Evolutionary conservation across 2,329 filamentous ascomycete species (phyloP), one percentile per base, ranked within the genome.

Genomic region (Alternaria metachromatica): DNA sequence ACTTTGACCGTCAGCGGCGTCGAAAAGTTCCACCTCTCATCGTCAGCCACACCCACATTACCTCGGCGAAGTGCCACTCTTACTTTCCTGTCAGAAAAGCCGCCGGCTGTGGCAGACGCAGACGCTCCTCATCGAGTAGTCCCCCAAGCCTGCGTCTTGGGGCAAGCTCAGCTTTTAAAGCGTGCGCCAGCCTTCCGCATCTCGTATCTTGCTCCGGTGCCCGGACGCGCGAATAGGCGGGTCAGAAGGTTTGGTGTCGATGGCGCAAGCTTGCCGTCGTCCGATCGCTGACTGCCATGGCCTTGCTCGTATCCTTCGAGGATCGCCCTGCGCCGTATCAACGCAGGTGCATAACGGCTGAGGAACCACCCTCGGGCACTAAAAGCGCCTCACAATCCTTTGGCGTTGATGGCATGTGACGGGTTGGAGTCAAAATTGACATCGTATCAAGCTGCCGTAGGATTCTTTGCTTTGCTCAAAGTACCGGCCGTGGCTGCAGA

Each of bases 321-420:
- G 59, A 63, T 66, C 55, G 55, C 45, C 43, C 55, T 64, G 60
- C 18, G 49, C 60, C 57, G 63, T 57, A 43, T 37, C 58, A 53
- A 41, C 60, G 49, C 58, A 56, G 50, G 20, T 59, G 66, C 65
- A 62, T 57, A 43, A 68, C 58, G 56, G 64, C 62, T 63, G 66
- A 60, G 63, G 49, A 61, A 64, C 64, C 60, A 62, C 55, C 50
- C 50, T 66, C 72, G 71, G 72, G 72, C 72, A 70, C 74, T 76
- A 76, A 68, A 61, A 70, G 62, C 76, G 74, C 75, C 72, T 72
- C 72, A 66, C 67, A 66, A 73, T 76, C 71, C 76, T 74, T 65
- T 66, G 56, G 68, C 67, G 64, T 63, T 66, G 60, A 62, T 49
- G 58, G 63, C 60, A 64, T 62, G 56, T 63, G 33, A 67, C 64